A percentile compares a stretch with the other conserved stretches of the same genome.
These are phyloP conservation scores for Carex myosuroides DNA, from an alignment of 176 grass and related monocot genomes.

Conservation along the genomic window DNA sequence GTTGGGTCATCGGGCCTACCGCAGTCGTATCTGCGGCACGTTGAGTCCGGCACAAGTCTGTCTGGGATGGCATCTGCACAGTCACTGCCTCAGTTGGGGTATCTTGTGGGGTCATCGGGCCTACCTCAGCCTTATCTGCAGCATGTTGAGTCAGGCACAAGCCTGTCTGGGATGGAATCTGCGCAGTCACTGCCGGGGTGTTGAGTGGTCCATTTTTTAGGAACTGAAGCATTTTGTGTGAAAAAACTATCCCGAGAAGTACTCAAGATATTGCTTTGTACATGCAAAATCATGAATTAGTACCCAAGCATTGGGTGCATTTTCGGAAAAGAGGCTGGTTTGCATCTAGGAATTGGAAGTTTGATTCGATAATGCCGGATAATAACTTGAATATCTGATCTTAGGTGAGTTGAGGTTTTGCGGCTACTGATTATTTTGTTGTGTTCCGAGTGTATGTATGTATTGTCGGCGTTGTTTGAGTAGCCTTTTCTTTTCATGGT, in stretches of 20 bases:
- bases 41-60: constrained; percentile 54
- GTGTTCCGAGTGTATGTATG: background rate
- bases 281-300: background rate
- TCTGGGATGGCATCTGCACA: constrained; percentile 53
- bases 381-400: background rate
- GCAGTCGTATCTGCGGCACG: constrained; percentile 65
- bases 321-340: background rate
- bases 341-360: background rate
- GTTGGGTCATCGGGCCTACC: constrained; percentile 48
- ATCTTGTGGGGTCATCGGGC: constrained; percentile 56
- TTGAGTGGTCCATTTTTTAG: constrained; percentile 21
- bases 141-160: constrained; percentile 50
- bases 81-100: background rate
- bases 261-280: background rate
- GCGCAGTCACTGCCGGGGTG: constrained; percentile 60
- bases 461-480: background rate
- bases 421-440: background rate
- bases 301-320: background rate
- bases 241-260: background rate
- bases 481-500: background rate
- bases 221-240: background rate
- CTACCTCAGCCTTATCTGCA: constrained; percentile 55
- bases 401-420: background rate
- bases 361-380: background rate
- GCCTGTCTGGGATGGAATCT: constrained; percentile 28